These are phyloP conservation scores for Talaromyces sp. DNA, from an alignment of 2,329 filamentous ascomycete species.

Conservation along the genomic window DNA sequence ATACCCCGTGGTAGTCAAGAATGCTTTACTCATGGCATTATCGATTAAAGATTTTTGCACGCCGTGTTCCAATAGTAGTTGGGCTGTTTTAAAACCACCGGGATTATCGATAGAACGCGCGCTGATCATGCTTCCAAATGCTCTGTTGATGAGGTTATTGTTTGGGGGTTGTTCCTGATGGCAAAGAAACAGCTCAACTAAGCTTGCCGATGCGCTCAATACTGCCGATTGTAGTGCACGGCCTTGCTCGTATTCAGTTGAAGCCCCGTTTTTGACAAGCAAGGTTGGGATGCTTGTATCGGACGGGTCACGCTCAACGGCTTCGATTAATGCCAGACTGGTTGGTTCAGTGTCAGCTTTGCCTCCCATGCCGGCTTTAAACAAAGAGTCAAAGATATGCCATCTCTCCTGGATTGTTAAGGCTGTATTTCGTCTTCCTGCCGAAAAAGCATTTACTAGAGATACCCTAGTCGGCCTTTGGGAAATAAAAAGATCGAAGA, in stretches of 20 bases:
- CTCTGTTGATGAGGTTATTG: background rate
- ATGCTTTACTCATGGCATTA: background rate
- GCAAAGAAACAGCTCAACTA: background rate
- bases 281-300: constrained; percentile 40
- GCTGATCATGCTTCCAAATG: constrained; percentile 1
- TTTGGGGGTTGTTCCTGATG: background rate
- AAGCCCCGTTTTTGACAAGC: constrained; percentile 50
- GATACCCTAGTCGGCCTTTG: background rate
- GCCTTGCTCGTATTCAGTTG: constrained; percentile 44
- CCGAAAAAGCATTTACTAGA: constrained; percentile 1
- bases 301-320: constrained; percentile 13
- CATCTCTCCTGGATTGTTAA: background rate
- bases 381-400: background rate
- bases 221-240: background rate
- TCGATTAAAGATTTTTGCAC: constrained; percentile 2
- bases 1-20: background rate
- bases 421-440: background rate
- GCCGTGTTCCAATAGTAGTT: background rate
- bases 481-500: background rate
- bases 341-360: background rate
- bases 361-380: constrained; percentile 1
- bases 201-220: background rate
- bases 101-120: background rate
- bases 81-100: background rate
- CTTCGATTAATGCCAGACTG: constrained; percentile 12